Evolutionary conservation across 164 flowering plant genomes (phyloP), one percentile per base, ranked within the genome.

Genomic region (Protea cynaroides): DNA sequence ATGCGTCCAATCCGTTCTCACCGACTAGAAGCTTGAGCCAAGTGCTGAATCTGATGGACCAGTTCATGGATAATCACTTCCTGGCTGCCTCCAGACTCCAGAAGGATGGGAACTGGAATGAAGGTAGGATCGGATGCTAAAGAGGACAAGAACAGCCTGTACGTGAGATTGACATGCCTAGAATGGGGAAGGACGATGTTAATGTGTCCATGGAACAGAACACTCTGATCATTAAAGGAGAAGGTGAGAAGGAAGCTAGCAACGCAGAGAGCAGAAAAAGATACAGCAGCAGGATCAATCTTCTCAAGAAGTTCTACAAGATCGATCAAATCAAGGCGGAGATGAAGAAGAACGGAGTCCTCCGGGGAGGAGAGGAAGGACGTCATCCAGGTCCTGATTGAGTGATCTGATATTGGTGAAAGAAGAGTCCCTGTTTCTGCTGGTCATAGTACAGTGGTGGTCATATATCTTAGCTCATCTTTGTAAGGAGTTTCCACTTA

Each of bases 101-200:
- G 84, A 7, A 81, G 85, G 15, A 53, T 70, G 61, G 81, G 81
- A 8, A 70, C 66, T 2, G 79, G 73, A 61, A 25, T 67, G 15
- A 65, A 82, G 34, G 34, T 5, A 2, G 34, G 34, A 29, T 29
- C 4, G 34, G 5, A 29, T 29, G 88, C 8, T 82, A 83, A 60
- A 68, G 96, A 88, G 66, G 86, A 81, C 37, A 76, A 81, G 0
- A 62, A 84, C 0, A 84, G 79, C 1, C 75, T 91, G 40, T 60
- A 62, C 25, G 25, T 89, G 52, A 68, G 84, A 72, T 87, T 52
- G 94, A 86, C 65, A 85, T 90, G 97, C 97, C 97, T 0, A 92
- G 97, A 1, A 58, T 88, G 10, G 72, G 77, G 37, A 90, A 82
- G 70, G 86, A 85, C 17, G 65, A 86, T 38, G 88, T 90, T 19